These are phyloP conservation scores for Daldinia sp. DNA, from an alignment of 2,329 filamentous ascomycete genomes.

Conservation along the genomic window DNA sequence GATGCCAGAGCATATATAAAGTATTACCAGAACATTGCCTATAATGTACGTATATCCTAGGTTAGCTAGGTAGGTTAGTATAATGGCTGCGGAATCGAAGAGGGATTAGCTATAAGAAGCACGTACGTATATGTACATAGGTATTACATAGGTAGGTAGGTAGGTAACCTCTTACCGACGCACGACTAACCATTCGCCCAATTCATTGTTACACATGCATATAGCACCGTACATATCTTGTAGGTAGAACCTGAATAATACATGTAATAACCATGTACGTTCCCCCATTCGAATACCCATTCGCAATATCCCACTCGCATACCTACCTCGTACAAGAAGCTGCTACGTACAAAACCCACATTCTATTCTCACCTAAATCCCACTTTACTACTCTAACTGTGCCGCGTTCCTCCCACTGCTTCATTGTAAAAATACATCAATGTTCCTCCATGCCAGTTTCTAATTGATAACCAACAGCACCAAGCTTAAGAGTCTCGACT, in stretches of 20 bases:
- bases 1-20: background rate
- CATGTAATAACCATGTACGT: background rate
- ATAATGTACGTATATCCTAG: no score
- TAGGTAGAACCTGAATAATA: background rate
- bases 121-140: background rate
- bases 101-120: no score
- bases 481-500: background rate
- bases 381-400: background rate
- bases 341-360: background rate
- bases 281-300: slow-evolving; percentile 3
- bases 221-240: no score
- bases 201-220: slow-evolving; percentile 17
- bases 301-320: background rate
- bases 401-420: slow-evolving; percentile 7
- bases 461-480: slow-evolving; percentile 17
- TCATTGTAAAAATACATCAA: slow-evolving; percentile 5
- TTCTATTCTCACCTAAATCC: background rate
- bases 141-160: background rate
- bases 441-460: slow-evolving; percentile 1
- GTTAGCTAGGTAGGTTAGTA: no score
- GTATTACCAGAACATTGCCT: no score
- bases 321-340: background rate
- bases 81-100: no score
- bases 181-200: slow-evolving; percentile 26
- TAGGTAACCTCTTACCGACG: slow-evolving; percentile 16